Evolutionary conservation across 768 basidiomycete genomes (phyloP).

Genomic region (Kwoniella shandongensis): DNA sequence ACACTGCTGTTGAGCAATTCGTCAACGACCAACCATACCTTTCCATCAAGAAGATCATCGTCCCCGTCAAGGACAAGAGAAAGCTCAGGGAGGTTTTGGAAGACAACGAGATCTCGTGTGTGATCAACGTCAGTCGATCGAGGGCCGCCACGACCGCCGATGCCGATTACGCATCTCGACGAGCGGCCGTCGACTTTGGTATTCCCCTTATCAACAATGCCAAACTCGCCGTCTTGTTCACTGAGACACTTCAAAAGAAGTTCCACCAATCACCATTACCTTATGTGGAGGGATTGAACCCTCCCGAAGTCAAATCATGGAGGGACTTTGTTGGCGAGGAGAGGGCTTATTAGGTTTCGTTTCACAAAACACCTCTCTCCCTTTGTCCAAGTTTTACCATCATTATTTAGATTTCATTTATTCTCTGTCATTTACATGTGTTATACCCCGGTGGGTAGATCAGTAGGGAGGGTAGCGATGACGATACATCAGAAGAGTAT

Average conservation of each 20-base stretch:
- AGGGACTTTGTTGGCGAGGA: constrained; percentile 60
- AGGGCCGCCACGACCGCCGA: constrained; percentile 75
- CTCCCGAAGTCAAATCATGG: constrained; percentile 89
- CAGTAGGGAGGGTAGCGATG: not conserved
- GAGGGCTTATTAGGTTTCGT: constrained; percentile 19
- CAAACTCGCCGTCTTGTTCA: constrained; percentile 82
- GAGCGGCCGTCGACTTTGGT: constrained; percentile 95
- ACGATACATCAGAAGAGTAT: too few species aligned
- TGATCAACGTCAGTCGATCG: constrained; percentile 84
- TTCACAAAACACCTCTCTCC: not conserved
- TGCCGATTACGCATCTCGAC: constrained; percentile 93
- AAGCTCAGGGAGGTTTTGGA: constrained; percentile 81
- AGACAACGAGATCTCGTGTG: constrained; percentile 89
- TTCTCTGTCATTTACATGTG: not conserved
- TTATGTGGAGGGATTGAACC: constrained; percentile 84
- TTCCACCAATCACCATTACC: constrained; percentile 50
- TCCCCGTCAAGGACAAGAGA: constrained; percentile 95
- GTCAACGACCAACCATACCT: constrained; percentile 77
- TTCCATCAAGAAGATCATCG: constrained; percentile 77
- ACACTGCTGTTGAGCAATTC: constrained; percentile 68
- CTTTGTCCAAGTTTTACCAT: not conserved
- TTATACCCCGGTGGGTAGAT: not conserved
- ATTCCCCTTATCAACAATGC: constrained; percentile 81
- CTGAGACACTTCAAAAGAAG: constrained; percentile 66
- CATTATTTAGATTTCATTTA: not conserved